Evolutionary conservation across 345 rosid species (phyloP).

Genomic region (Corymbia maculata): DNA sequence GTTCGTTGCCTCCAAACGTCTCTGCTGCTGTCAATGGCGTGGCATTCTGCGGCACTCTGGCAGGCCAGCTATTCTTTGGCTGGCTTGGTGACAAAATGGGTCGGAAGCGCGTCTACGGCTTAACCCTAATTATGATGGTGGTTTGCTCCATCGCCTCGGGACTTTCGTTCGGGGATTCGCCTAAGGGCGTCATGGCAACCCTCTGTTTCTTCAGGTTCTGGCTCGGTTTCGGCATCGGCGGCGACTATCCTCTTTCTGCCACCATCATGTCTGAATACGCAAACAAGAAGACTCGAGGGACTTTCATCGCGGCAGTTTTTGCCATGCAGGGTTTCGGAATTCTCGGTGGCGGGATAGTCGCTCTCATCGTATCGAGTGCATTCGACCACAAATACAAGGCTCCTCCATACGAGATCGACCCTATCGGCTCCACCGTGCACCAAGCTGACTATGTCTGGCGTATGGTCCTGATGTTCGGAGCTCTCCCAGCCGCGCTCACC

Average conservation of each 20-base stretch:
- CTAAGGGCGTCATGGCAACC: slow-evolving; percentile 41
- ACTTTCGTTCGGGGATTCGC: slow-evolving; percentile 33
- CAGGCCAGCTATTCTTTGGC: slow-evolving; percentile 78
- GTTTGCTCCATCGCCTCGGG: slow-evolving; percentile 48
- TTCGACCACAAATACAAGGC: slow-evolving; percentile 32
- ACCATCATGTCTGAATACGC: slow-evolving; percentile 88
- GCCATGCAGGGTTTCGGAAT: slow-evolving; percentile 85
- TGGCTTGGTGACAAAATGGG: slow-evolving; percentile 87
- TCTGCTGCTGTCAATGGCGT: slow-evolving; percentile 66
- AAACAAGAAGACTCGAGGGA: slow-evolving; percentile 64
- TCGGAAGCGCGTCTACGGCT: slow-evolving; percentile 50
- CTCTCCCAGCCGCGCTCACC: slow-evolving; percentile 54
- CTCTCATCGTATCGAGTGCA: slow-evolving; percentile 21
- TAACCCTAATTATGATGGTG: slow-evolving; percentile 63
- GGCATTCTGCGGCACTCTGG: slow-evolving; percentile 61
- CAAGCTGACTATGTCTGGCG: slow-evolving; percentile 70
- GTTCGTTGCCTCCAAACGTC: slow-evolving; percentile 43
- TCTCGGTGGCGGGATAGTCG: slow-evolving; percentile 47
- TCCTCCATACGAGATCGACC: slow-evolving; percentile 18
- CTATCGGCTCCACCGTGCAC: slow-evolving; percentile 36
- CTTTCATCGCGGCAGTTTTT: slow-evolving; percentile 67
- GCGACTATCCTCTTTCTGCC: slow-evolving; percentile 82
- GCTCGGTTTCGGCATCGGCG: slow-evolving; percentile 86
- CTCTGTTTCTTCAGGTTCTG: slow-evolving; percentile 82
- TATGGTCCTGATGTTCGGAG: slow-evolving; percentile 57